phyloP scores from a whole-genome alignment of 805 yeast species.

The Starmerella floris region DNA sequence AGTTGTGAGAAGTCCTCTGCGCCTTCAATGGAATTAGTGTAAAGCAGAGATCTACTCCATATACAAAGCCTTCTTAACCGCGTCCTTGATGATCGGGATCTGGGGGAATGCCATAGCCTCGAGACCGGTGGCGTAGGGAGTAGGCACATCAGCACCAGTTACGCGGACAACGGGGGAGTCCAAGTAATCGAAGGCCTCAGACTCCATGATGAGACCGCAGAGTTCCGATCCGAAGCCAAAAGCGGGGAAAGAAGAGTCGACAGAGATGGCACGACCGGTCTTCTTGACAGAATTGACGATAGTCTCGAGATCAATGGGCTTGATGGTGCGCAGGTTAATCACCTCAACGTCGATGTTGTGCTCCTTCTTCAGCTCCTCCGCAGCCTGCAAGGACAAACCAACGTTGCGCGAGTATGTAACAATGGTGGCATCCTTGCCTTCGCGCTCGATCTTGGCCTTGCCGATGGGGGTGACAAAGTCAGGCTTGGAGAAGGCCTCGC shows the following conservation, averaged over 20 bases:
- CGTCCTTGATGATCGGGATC: constrained; percentile 76
- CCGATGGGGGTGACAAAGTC: constrained; percentile 91
- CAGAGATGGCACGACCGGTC: constrained; percentile 91
- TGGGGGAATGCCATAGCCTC: constrained; percentile 99
- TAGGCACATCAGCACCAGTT: constrained; percentile 99
- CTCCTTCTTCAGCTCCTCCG: constrained; percentile 69
- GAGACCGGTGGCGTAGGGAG: constrained; percentile 91
- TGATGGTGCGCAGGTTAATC: constrained; percentile 87
- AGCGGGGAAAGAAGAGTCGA: constrained; percentile 95
- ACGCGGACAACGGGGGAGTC: constrained; percentile 98
- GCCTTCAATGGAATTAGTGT: not conserved
- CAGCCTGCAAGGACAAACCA: constrained; percentile 75
- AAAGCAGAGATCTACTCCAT: constrained; percentile 22
- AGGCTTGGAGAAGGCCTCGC: constrained; percentile 76
- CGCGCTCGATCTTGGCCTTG: constrained; percentile 87
- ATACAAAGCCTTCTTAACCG: constrained; percentile 32
- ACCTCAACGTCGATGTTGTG: constrained; percentile 87
- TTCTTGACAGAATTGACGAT: constrained; percentile 81
- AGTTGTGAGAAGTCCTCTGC: too few species aligned
- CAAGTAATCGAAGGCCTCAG: constrained; percentile 93
- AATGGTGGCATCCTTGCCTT: constrained; percentile 80
- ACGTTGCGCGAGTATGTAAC: constrained; percentile 90
- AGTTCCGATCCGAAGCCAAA: constrained; percentile 98
- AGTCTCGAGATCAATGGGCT: constrained; percentile 85
- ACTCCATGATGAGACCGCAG: constrained; percentile 94